Conservation (phyloP, 2,329 filamentous ascomycete species). For the Cladobotryum mycophilum region DNA sequence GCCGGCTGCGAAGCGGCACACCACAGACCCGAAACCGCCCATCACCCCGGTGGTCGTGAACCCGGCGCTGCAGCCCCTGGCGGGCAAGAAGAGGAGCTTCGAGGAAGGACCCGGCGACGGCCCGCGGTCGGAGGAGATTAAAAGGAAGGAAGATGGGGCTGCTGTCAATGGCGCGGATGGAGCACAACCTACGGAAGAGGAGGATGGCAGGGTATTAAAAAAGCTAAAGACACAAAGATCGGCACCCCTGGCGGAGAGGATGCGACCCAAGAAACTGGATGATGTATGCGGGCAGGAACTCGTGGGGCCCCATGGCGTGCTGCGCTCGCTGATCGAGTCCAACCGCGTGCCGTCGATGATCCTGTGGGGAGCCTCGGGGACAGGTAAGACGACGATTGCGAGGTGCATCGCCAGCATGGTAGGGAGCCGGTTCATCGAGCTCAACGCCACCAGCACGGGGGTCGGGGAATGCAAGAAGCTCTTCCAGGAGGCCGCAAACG, state of each 20-base stretch:
- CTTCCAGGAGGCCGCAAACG: slow-evolving; percentile 76
- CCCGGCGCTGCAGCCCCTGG: slow-evolving; percentile 22
- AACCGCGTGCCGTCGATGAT: slow-evolving; percentile 92
- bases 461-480: slow-evolving; percentile 90
- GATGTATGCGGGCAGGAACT: slow-evolving; percentile 89
- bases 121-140: neutral
- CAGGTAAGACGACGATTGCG: slow-evolving; percentile 87
- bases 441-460: slow-evolving; percentile 86
- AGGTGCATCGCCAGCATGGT: slow-evolving; percentile 79
- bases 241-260: slow-evolving; percentile 85
- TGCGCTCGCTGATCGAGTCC: slow-evolving; percentile 79
- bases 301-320: slow-evolving; percentile 75
- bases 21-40: slow-evolving; percentile 22
- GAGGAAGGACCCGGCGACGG: slow-evolving; percentile 46
- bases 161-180: slow-evolving; percentile 7
- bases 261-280: slow-evolving; percentile 79
- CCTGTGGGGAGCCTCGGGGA: slow-evolving; percentile 77
- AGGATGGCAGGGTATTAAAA: slow-evolving; percentile 46
- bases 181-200: slow-evolving; percentile 11
- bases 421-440: slow-evolving; percentile 84
- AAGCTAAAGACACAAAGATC: slow-evolving; percentile 63
- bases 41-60: slow-evolving; percentile 29
- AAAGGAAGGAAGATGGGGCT: neutral
- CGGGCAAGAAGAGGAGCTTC: slow-evolving; percentile 45
- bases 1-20: slow-evolving; percentile 49